Evolutionary conservation across 2,329 filamentous ascomycete species (phyloP).

Genomic region (Fusarium luffae): DNA sequence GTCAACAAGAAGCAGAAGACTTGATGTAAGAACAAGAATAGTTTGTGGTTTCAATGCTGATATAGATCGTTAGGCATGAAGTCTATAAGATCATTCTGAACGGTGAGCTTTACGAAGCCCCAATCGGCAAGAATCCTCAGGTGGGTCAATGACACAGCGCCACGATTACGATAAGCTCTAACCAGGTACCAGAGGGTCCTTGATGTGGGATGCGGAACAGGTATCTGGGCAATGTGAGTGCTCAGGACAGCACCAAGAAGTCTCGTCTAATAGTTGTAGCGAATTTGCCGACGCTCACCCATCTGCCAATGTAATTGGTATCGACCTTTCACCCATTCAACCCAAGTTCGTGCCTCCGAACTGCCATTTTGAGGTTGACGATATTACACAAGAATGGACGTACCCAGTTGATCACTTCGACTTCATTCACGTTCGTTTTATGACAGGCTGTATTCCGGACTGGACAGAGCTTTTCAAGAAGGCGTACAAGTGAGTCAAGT

Average conservation of each 20-base stretch:
- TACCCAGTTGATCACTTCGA: slow-evolving; percentile 62
- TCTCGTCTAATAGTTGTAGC: neutral
- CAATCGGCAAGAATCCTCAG: slow-evolving; percentile 47
- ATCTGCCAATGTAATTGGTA: slow-evolving; percentile 60
- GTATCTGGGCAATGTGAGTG: slow-evolving; percentile 52
- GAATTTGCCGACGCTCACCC: slow-evolving; percentile 56
- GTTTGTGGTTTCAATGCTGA: rapidly evolving
- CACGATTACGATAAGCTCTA: no score
- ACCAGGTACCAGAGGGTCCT: slow-evolving; percentile 17
- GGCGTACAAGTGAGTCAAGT: slow-evolving; percentile 56
- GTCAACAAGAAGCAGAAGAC: slow-evolving; percentile 46
- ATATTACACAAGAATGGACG: slow-evolving; percentile 64
- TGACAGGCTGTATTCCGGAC: slow-evolving; percentile 65
- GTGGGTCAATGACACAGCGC: neutral
- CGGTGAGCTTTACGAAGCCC: slow-evolving; percentile 49
- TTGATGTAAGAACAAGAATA: slow-evolving; percentile 15
- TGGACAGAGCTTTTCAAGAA: slow-evolving; percentile 63
- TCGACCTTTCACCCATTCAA: slow-evolving; percentile 69
- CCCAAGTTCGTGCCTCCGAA: slow-evolving; percentile 69
- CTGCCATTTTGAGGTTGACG: slow-evolving; percentile 72
- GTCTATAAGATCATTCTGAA: slow-evolving; percentile 46
- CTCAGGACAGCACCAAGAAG: neutral
- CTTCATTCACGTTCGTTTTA: slow-evolving; percentile 67
- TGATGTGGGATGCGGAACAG: slow-evolving; percentile 53
- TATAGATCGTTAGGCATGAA: slow-evolving; percentile 33